Base-by-base conservation (phyloP, 805 yeast genomes). In the Saturnispora galanensis region DNA sequence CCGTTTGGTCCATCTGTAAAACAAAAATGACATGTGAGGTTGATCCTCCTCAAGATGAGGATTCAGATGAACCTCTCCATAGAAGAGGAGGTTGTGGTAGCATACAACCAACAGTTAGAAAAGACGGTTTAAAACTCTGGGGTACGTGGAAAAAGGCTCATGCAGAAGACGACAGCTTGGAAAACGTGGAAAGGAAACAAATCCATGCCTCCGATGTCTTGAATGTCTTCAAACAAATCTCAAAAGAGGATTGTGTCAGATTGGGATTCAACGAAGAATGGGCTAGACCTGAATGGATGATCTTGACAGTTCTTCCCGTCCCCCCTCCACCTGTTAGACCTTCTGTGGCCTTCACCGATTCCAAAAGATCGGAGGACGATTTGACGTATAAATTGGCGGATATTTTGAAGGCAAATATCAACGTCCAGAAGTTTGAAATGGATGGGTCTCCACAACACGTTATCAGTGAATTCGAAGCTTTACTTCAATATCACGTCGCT, bases 261-360 rank as follows among this genome's bases (percentile, higher is more conserved):
- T 63, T 93, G 49, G 99, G 99, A 5, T 82, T 93, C 66, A 86
- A 84, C 59, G 94, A 88, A 61, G 97, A 93, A 60, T 93, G 86
- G 58, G 93, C 99, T 2, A 81, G 98, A 56, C 99, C 99, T 2
- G 99, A 93, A 67, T 93, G 98, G 99, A 78, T 93, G 80, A 74
- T 93, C 49, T 77, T 93, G 53, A 88, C 97, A 2, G 97, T 93
- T n/a, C 71, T 93, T 57, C 98, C 99, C 1, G 98, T 93, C 15
- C 99, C 99, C 37, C 99, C 99, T 42, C 99, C 99, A 50, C 97
- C 97, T 31, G 99, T 93, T 31, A 82, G 99, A 65, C 99, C 99
- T 10, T 85, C 96, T 18, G 93, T 93, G 68, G 96, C 98, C 2
- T 89, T 93, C 58, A 93, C 93, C 54, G 98, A 93, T 62, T 86